phyloP scores from a whole-genome alignment of 2,329 filamentous ascomycete genomes.

The Hypoxylon sp. region DNA sequence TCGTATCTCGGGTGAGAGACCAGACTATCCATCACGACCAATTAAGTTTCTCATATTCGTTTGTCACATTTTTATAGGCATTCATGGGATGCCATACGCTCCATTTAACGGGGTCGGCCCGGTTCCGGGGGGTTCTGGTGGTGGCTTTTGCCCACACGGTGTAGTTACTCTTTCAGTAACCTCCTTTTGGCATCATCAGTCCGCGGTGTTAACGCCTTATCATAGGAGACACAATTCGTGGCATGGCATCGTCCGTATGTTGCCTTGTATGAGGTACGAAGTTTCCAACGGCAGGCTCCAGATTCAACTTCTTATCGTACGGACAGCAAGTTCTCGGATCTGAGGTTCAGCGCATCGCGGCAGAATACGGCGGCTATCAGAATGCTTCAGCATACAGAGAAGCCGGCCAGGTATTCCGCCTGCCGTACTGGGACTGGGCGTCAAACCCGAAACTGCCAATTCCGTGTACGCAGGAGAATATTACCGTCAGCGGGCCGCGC shows the following conservation, averaged over 20 bases:
- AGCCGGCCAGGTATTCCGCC: slow-evolving; percentile 61
- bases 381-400: slow-evolving; percentile 55
- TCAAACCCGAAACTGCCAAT: slow-evolving; percentile 57
- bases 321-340: slow-evolving; percentile 64
- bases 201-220: slow-evolving; percentile 6
- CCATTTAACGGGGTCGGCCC: slow-evolving; percentile 58
- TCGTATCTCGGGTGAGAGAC: slow-evolving; percentile 59
- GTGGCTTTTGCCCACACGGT: slow-evolving; percentile 53
- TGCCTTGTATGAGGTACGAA: slow-evolving; percentile 65
- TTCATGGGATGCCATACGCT: slow-evolving; percentile 55
- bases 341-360: slow-evolving; percentile 61
- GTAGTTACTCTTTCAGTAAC: slow-evolving; percentile 49
- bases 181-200: slow-evolving; percentile 27
- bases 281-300: neutral
- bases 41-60: neutral
- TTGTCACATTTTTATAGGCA: slow-evolving; percentile 39
- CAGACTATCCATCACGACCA: neutral
- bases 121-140: slow-evolving; percentile 44
- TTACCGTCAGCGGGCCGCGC: slow-evolving; percentile 58
- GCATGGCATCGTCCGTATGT: slow-evolving; percentile 70
- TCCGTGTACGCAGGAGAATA: slow-evolving; percentile 52
- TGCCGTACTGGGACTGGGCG: slow-evolving; percentile 70
- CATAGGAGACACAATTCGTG: slow-evolving; percentile 61
- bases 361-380: slow-evolving; percentile 54
- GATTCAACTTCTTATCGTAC: slow-evolving; percentile 23